These are phyloP conservation scores for Pythium dissotocum DNA, from an alignment of 352 stramenopile genomes.

Conservation along the genomic window DNA sequence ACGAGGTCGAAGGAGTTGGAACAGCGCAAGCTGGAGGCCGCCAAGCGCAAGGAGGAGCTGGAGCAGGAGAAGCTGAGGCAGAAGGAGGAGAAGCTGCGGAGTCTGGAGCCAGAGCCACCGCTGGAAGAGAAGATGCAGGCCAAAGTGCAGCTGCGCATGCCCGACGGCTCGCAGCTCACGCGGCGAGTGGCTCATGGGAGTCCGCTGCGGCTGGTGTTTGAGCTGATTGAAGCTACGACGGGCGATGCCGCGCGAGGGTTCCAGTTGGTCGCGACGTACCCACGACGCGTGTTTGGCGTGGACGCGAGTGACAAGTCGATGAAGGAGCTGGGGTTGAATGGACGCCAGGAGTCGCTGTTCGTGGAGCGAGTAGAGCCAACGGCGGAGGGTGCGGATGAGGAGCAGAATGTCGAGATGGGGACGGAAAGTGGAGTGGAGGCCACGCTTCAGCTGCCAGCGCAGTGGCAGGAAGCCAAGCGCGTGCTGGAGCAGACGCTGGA, in stretches of 20 bases:
- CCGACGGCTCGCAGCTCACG: conserved; percentile 44
- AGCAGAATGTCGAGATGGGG: conserved; percentile 27
- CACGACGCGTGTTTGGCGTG: conserved; percentile 54
- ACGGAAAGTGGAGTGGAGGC: conserved; percentile 3
- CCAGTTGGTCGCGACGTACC: conserved; percentile 61
- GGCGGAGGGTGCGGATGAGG: background rate
- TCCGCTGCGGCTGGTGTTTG: conserved; percentile 44
- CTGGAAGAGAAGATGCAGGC: conserved; percentile 41
- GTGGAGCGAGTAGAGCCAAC: conserved; percentile 35
- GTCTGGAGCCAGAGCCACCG: conserved; percentile 41
- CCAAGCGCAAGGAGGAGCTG: conserved; percentile 28
- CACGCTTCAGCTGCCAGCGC: conserved; percentile 25
- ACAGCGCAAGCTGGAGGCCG: conserved; percentile 27
- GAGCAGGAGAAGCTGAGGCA: conserved; percentile 42
- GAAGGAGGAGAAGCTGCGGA: conserved; percentile 39
- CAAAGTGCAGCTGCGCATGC: conserved; percentile 52
- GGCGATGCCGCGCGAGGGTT: conserved; percentile 44
- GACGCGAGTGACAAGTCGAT: conserved; percentile 43
- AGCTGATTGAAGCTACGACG: conserved; percentile 52
- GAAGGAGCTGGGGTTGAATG: conserved; percentile 51
- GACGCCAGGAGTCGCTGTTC: conserved; percentile 70
- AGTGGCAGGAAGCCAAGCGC: conserved; percentile 49
- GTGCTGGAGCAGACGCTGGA: conserved; percentile 55
- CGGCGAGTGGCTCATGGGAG: conserved; percentile 45
- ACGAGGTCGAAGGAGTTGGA: conserved; percentile 41